Evolutionary conservation across 2,329 filamentous ascomycete species (phyloP).

Genomic region (Penicillium oxalicum): DNA sequence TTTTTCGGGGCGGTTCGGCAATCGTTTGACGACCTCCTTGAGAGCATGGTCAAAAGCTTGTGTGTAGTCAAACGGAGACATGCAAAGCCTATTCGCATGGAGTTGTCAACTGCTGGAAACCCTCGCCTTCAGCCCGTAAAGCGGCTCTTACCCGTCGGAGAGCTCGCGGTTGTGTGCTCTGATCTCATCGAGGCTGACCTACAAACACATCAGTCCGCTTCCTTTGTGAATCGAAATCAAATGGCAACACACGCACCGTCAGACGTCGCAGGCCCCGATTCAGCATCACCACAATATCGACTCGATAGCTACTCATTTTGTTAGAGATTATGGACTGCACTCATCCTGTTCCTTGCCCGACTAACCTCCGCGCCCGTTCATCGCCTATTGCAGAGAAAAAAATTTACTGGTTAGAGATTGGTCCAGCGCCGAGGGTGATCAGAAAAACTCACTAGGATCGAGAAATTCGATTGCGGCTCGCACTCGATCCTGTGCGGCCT

Average conservation of each 20-base stretch:
- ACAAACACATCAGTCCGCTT: conserved; percentile 12
- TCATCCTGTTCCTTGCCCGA: background rate
- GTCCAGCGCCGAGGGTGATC: background rate
- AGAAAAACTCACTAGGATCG: conserved; percentile 67
- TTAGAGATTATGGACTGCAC: conserved; percentile 8
- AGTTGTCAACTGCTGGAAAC: background rate
- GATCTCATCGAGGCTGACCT: conserved; percentile 83
- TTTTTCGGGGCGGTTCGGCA: conserved; percentile 67
- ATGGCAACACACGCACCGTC: conserved; percentile 39
- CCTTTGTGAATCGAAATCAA: background rate
- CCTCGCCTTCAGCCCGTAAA: background rate
- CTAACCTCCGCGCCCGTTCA: conserved; percentile 50
- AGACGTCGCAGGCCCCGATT: conserved; percentile 56
- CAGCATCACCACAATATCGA: conserved; percentile 75
- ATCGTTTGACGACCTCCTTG: conserved; percentile 76
- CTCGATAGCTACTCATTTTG: conserved; percentile 64
- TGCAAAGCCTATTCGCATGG: conserved; percentile 53
- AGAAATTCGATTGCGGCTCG: conserved; percentile 87
- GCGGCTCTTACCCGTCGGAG: conserved; percentile 53
- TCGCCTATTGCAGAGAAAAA: conserved; percentile 43
- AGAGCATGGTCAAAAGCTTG: conserved; percentile 86
- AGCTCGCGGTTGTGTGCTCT: conserved; percentile 79
- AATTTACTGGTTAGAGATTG: conserved; percentile 10
- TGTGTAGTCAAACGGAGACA: conserved; percentile 80
- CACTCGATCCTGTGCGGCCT: conserved; percentile 75